Percentiles rank a stretch among this genome's conserved stretches.
Evolutionary conservation across 2,329 filamentous ascomycete genomes (phyloP).

Genomic region (Aspergillus costaricaensis): DNA sequence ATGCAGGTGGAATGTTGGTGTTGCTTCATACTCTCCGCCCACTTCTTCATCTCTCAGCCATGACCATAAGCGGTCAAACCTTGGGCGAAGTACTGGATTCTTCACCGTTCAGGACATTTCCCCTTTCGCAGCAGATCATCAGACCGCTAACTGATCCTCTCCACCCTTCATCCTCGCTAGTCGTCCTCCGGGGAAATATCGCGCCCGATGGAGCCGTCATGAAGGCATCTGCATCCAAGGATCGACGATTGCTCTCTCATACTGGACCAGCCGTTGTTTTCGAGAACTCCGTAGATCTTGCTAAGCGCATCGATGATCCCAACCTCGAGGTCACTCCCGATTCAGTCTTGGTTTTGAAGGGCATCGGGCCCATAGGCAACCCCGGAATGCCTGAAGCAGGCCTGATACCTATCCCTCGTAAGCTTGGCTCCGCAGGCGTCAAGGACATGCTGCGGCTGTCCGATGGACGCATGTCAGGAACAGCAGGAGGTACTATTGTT

Average conservation of each 20-base stretch:
- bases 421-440: conserved; percentile 50
- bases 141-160: conserved; percentile 49
- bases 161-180: conserved; percentile 48
- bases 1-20: conserved; percentile 54
- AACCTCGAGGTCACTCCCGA: conserved; percentile 47
- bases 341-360: conserved; percentile 52
- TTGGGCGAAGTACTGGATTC: conserved; percentile 49
- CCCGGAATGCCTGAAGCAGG: conserved; percentile 58
- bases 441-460: conserved; percentile 56
- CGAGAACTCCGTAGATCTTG: conserved; percentile 50
- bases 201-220: conserved; percentile 53
- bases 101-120: conserved; percentile 45
- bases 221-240: conserved; percentile 55
- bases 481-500: conserved; percentile 57
- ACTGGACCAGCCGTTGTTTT: conserved; percentile 52
- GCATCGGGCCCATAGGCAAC: conserved; percentile 54
- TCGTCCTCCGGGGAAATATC: conserved; percentile 51
- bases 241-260: conserved; percentile 48
- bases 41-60: conserved; percentile 49
- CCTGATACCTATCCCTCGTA: conserved; percentile 54
- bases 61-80: conserved; percentile 51
- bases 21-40: conserved; percentile 50
- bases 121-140: conserved; percentile 47
- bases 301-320: conserved; percentile 49
- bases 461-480: conserved; percentile 59